phyloP scores from a whole-genome alignment of 2,329 filamentous ascomycete genomes.

The Akanthomyces uredinophilus region DNA sequence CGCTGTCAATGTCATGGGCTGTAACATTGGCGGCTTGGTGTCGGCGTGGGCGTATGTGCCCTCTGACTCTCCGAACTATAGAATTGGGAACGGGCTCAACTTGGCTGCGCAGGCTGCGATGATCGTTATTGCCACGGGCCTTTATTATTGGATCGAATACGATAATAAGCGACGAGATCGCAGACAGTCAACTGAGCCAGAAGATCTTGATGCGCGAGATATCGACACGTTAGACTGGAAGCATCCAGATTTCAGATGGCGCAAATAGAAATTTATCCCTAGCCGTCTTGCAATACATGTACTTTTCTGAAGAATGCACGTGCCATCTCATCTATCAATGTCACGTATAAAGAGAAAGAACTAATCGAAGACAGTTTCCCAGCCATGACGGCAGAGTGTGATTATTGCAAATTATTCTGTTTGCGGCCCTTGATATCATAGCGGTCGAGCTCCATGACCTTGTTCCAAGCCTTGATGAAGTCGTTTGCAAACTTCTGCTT shows the following conservation, averaged over 20 bases:
- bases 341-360: neutral
- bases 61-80: conserved; percentile 59
- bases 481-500: conserved; percentile 63
- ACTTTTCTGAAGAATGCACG: neutral
- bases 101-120: conserved; percentile 55
- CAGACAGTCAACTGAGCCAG: conserved; percentile 45
- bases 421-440: conserved; percentile 44
- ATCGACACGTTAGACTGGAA: conserved; percentile 61
- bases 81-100: conserved; percentile 67
- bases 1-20: conserved; percentile 49
- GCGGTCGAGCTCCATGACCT: conserved; percentile 70
- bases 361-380: too few species aligned
- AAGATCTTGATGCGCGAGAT: conserved; percentile 39
- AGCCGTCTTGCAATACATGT: neutral
- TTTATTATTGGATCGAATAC: conserved; percentile 56
- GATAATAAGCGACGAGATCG: conserved; percentile 56
- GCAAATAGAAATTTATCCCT: neutral
- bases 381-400: neutral
- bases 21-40: conserved; percentile 15
- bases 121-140: conserved; percentile 42
- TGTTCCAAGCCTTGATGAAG: conserved; percentile 67
- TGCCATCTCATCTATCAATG: neutral
- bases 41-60: conserved; percentile 39
- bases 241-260: conserved; percentile 63
- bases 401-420: conserved; percentile 10